Evolutionary conservation across 805 yeast genomes (phyloP).

Genomic region (Clavispora vitiphila): DNA sequence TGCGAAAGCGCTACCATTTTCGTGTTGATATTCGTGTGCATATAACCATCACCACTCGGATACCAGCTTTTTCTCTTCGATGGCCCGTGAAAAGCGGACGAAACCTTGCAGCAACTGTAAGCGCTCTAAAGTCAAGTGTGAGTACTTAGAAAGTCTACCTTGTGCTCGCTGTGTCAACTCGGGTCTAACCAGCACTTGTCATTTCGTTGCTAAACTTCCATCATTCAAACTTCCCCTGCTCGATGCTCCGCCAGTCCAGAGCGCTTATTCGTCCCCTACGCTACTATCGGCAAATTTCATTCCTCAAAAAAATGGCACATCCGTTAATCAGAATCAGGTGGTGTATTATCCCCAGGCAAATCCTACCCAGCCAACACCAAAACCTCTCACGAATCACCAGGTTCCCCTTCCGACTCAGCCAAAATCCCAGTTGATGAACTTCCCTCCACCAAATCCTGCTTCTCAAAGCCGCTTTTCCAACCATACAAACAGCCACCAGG

Average conservation of each 20-base stretch:
- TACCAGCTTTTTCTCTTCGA: constrained; percentile 1
- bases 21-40: not conserved
- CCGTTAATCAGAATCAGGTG: not conserved
- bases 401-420: not conserved
- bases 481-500: not conserved
- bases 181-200: constrained; percentile 44
- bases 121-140: constrained; percentile 58
- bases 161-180: constrained; percentile 54
- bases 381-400: not conserved
- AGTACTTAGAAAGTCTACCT: constrained; percentile 42
- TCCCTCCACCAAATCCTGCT: not conserved
- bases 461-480: not conserved
- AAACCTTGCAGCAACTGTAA: constrained; percentile 66
- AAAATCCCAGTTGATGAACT: not conserved
- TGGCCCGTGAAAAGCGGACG: constrained; percentile 37
- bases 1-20: not conserved
- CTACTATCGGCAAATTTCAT: not conserved
- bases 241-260: constrained; percentile 1
- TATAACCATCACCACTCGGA: not conserved
- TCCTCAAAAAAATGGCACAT: not conserved
- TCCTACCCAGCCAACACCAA: not conserved
- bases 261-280: not conserved
- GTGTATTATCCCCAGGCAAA: not conserved
- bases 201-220: constrained; percentile 52
- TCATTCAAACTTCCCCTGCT: constrained; percentile 27